Evolutionary conservation across 2,329 filamentous ascomycete species (phyloP).

Genomic region (Colletotrichum horii): DNA sequence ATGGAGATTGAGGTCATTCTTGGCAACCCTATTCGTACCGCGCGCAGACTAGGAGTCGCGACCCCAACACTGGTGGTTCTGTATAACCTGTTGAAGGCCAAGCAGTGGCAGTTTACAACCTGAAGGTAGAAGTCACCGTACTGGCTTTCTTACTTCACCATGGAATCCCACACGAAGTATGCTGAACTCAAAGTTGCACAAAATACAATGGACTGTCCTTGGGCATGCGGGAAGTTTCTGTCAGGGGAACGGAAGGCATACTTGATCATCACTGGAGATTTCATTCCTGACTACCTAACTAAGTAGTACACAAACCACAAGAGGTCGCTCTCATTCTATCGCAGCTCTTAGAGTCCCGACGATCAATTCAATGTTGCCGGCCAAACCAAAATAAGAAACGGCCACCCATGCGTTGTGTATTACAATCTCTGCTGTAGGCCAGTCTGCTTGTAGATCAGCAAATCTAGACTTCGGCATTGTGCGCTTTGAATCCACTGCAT

Average conservation of each 20-base stretch:
- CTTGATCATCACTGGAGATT: neutral
- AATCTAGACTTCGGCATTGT: neutral
- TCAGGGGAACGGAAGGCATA: fast-evolving
- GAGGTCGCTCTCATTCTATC: neutral
- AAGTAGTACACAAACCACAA: neutral
- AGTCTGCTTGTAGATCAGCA: neutral
- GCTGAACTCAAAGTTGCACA: fast-evolving
- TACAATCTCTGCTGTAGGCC: fast-evolving
- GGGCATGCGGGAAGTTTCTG: fast-evolving
- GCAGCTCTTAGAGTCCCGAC: fast-evolving
- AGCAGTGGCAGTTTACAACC: neutral
- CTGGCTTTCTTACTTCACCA: neutral
- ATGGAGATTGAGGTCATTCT: neutral
- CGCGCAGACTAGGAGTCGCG: neutral
- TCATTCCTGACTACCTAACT: neutral
- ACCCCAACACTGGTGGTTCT: neutral
- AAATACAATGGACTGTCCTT: neutral
- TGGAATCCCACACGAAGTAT: neutral
- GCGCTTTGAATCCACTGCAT: neutral
- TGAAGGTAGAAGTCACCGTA: neutral
- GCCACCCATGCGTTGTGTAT: neutral
- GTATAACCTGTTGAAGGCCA: neutral
- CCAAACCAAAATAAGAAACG: fast-evolving
- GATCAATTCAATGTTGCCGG: fast-evolving
- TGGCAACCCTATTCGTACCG: neutral